A percentile compares a stretch with the other conserved stretches of the same genome.
phyloP scores from a whole-genome alignment of 805 yeast species.

The Candida tammaniensis region DNA sequence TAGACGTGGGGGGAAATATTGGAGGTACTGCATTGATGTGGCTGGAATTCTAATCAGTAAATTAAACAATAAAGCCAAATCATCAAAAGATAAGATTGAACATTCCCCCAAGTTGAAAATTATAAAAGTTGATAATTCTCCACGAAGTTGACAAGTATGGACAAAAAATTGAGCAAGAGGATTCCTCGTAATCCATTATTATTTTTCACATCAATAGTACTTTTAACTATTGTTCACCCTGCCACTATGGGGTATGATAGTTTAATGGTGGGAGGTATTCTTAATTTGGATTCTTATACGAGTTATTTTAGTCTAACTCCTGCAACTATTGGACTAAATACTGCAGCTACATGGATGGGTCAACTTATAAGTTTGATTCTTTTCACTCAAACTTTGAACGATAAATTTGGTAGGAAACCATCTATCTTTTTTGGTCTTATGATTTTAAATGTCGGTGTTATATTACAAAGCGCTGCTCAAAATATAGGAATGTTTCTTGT shows the following conservation, averaged over 20 bases:
- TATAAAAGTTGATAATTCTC: too few relatives aligned
- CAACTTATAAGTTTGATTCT: conserved; percentile 6
- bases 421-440: conserved; percentile 22
- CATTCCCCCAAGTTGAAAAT: too few relatives aligned
- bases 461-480: conserved; percentile 34
- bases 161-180: conserved; percentile 1
- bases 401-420: conserved; percentile 38
- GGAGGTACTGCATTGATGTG: too few relatives aligned
- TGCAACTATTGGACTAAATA: conserved; percentile 12
- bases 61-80: too few relatives aligned
- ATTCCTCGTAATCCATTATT: conserved; percentile 9
- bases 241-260: conserved; percentile 11
- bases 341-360: conserved; percentile 14
- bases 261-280: conserved; percentile 11
- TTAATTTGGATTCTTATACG: conserved; percentile 10
- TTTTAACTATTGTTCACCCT: conserved; percentile 11
- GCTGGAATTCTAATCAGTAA: too few relatives aligned
- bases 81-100: too few relatives aligned
- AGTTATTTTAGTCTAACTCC: conserved; percentile 9
- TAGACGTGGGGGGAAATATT: too few relatives aligned
- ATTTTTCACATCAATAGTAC: conserved; percentile 2
- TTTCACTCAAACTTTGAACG: conserved; percentile 19
- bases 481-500: conserved; percentile 34
- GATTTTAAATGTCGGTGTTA: conserved; percentile 29
- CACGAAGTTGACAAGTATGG: not conserved